Evolutionary conservation across 768 basidiomycete species (phyloP), one percentile per base, ranked within the genome.

Genomic region (Hygrophoropsis aurantiaca): DNA sequence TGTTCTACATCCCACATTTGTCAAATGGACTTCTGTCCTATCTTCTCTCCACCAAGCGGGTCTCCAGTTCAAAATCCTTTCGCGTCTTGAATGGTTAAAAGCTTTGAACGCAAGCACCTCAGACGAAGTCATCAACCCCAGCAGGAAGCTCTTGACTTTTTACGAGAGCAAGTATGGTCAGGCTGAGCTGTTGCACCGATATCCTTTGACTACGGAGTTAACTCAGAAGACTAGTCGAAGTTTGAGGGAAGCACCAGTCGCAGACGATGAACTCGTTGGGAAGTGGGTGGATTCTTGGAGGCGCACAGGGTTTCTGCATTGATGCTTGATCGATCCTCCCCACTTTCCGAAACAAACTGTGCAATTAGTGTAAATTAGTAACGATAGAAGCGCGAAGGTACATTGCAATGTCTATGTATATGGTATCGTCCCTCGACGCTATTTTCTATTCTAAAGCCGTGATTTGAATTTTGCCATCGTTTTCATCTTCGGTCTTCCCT

Each of bases 241-340:
- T 43, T 33, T 61, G 44, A 48, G 54, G 39, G 49, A 46, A 4
- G 49, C 41, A 5, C 57, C 58, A 1, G 49, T 51, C 15, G 46
- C 41, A 1, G 51, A 46, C 10, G 53, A 61, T 2, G 64, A 45
- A 19, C 48, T 78, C 27, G 70, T 77, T 2, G 61, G 54, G 13
- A 70, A 72, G 34, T 77, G 75, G 75, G 64, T 71, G 1, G 55
- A 44, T 15, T 59, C 66, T 11, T 78, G 76, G 76, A 66, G 65
- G 46, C 56, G 65, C 40, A 66, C 62, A 11, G 69, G 69, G 11
- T 78, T 78, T 53, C 47, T 65, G 40, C 42, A 20, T 39, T 44
- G 47, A 51, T 23, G 26, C n/a, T 15, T 11, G 9, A 20, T 15
- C 6, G 4, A 20, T 10, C 30, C n/a, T n/a, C n/a, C n/a, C n/a